Base-by-base conservation (phyloP, 345 rosid species). In the Arabis hirsuta region DNA sequence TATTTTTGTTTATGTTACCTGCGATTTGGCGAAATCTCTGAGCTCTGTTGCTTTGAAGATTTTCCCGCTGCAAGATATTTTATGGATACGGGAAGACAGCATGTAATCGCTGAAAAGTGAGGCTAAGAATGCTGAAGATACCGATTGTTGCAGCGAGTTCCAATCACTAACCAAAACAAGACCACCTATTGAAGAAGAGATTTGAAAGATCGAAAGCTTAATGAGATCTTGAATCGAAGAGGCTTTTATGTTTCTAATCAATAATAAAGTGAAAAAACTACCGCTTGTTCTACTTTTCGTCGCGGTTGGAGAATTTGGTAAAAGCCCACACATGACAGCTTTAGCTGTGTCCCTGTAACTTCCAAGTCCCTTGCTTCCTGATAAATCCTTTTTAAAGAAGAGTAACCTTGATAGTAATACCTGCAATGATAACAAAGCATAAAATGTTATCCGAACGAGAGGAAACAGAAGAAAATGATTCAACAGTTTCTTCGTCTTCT, bases 101-200 rank as follows among this genome's bases (percentile, higher is more conserved):
- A 96, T 86, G 90, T 96, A 96, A 74, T 96, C 98, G 38, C 98
- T 86, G 82, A 85, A 96, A 11, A 96, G 78, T 14, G 89, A 62
- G 12, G 96, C 98, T 83, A 96, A 85, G 79, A 96, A 92, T 9
- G 99, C 99, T 52, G 98, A 82, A 24, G 98, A 96, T 53, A 83
- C 84, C 2, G 99, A 90, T 71, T 95, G 97, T 79, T 95, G 99
- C 77, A 95, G 55, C 26, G 89, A 55, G 77, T 92, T 86, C 99
- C 98, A 96, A 45, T 90, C 80, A 55, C 90, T 87, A 53, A 96
- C 86, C 98, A 87, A 87, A 81, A 96, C 71, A 71, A 96, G 97
- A 80, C 99, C 99, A 78, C 87, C 99, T 95, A 83, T 65, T 20
- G 20, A 29, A 47, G 11, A 69, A 22, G 13, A 53, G 12, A 32